Evolutionary conservation across 108 stramenopile genomes (phyloP).

Genomic region (Pseudonitzschia multistriata): DNA sequence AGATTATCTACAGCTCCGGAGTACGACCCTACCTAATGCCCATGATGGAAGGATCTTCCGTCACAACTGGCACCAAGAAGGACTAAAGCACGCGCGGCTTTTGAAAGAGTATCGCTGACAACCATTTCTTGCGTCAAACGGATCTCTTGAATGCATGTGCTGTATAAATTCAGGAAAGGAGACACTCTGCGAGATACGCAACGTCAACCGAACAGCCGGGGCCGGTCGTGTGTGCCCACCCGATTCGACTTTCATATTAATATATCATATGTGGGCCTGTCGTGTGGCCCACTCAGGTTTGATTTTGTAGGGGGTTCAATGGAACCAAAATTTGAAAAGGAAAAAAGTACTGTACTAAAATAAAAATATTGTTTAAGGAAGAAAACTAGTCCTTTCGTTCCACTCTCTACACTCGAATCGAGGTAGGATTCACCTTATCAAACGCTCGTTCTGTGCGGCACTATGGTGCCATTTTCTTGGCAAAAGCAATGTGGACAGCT

Average conservation of each 20-base stretch:
- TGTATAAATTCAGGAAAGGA: neutral
- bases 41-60: slow-evolving; percentile 31
- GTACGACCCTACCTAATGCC: slow-evolving; percentile 62
- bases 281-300: neutral
- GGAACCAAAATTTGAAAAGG: neutral
- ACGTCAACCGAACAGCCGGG: neutral
- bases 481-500: no score
- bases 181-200: neutral
- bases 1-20: slow-evolving; percentile 64
- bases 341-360: neutral
- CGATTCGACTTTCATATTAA: neutral
- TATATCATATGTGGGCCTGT: neutral
- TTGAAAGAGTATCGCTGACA: neutral
- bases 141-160: neutral
- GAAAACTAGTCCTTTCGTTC: no score
- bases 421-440: no score
- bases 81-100: neutral
- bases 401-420: no score
- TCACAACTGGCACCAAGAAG: slow-evolving; percentile 11
- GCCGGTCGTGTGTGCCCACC: neutral
- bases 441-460: no score
- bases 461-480: no score
- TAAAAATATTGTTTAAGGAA: neutral
- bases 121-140: neutral
- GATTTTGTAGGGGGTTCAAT: neutral